Base-by-base conservation (phyloP, 1,284 basidiomycete genomes). In the Trichosporon sp. region DNA sequence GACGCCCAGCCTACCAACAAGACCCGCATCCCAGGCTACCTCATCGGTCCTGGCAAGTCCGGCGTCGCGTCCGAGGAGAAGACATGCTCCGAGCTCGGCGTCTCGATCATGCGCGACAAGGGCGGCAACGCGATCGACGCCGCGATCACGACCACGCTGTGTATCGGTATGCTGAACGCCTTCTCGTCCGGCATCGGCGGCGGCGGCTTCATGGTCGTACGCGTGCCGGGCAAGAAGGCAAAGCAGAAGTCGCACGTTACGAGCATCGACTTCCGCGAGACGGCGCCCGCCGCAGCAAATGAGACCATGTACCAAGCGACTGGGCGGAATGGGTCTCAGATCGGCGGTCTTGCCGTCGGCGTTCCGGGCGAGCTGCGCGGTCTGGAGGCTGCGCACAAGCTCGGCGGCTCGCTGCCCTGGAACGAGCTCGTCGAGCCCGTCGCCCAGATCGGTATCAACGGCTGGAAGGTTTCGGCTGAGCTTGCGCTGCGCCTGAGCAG, bases 361-460 rank as follows among this genome's bases (percentile, higher is more conserved):
- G 87, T 94, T 0, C 93, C 94, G 0, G 90, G 92, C 4, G 92
- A 95, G 79, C 76, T 95, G 52, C 84, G 87, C 19, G 93, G 92
- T 14, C 40, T 46, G 66, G 59, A 19, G 21, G 14, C 33, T 2
- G 31, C 58, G 31, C 89, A 94, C 80, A 80, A 82, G 37, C 84
- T 86, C n/a, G 72, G 75, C 87, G 92, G 91, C 0, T 84, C 77
- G 36, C 75, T 94, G 3, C 83, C 87, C 0, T 95, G 94, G 93
- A 79, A 82, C 27, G 76, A 82, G 29, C 83, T 95, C 34, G 86
- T 96, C 11, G 78, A 85, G 67, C 91, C 92, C 0, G 87, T 85
- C 34, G 85, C 87, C n/a, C 78, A 86, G 10, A 80, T 95, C 4
- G 91, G 91, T 10, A 66, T 74, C 10, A 84, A 86, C 62, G 90